Evolutionary conservation across 192 early-diverging fungal species (phyloP), one percentile per base, ranked within the genome.

Genomic region (Backusella psychrophila): DNA sequence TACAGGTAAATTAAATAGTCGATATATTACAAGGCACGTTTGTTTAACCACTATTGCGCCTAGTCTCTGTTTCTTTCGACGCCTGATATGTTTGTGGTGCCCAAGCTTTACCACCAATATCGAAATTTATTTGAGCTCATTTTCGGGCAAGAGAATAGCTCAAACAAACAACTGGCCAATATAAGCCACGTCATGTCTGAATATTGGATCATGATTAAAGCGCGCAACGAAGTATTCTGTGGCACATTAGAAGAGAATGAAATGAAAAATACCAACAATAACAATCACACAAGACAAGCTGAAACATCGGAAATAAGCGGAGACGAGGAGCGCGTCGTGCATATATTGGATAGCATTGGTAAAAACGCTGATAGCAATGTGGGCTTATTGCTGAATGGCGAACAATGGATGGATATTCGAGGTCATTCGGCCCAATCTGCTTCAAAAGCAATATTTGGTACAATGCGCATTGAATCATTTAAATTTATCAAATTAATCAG

Each of bases 81-180:
- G 6, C 89, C 89, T 9, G 89, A 90, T 53, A 87, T 88, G 84
- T 90, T 90, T 85, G 86, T 90, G 14, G 83, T 86, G 72, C 89
- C 89, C 38, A 83, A 84, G 36, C 73, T 83, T 19, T 90, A 86
- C 80, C 76, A 84, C 19, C 79, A 79, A 21, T 86, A 90, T 35
- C 75, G 81, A 17, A 76, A 73, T 29, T 33, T 90, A 14, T 53
- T 90, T 6, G 81, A 82, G 3, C 52, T 69, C 21, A 77, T 86
- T 17, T 69, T 90, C 2, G 77, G 76, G 29, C 73, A 75, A 17
- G 59, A 79, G 7, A n/a, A 44, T 21, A 42, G 35, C 17, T 26
- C 23, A 63, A n/a, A 26, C 26, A 59, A 79, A 19, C 59, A 49
- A 6, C 23, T 74, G 34, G 49, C 77, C 1, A 53, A 74, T 39